Conservation (phyloP, 208 protist genomes). For the Leishmania turanica region DNA sequence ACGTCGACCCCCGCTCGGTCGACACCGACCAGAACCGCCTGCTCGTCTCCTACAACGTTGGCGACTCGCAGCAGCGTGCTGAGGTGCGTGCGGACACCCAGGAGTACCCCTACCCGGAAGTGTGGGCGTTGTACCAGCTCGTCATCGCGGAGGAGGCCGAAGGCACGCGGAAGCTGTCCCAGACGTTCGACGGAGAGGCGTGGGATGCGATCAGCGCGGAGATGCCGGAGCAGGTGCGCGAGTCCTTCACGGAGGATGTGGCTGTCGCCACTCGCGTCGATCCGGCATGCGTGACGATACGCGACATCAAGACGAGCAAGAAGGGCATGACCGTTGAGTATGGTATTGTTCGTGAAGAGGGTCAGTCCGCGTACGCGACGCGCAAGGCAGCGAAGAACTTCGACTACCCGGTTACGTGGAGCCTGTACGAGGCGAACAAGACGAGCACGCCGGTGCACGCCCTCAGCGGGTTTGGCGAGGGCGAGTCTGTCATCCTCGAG, state of each 20-base stretch:
- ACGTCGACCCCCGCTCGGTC: slow-evolving; percentile 41
- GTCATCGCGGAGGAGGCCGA: slow-evolving; percentile 41
- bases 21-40: slow-evolving; percentile 43
- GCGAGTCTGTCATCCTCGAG: slow-evolving; percentile 47
- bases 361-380: slow-evolving; percentile 31
- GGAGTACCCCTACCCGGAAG: slow-evolving; percentile 42
- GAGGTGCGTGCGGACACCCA: slow-evolving; percentile 32
- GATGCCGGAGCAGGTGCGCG: slow-evolving; percentile 22
- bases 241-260: slow-evolving; percentile 35
- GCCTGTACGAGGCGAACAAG: slow-evolving; percentile 42
- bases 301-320: slow-evolving; percentile 31
- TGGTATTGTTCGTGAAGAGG: slow-evolving; percentile 18
- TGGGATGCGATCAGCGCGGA: slow-evolving; percentile 34
- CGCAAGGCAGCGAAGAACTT: slow-evolving; percentile 32
- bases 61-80: slow-evolving; percentile 12
- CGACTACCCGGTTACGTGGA: slow-evolving; percentile 25
- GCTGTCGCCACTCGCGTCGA: slow-evolving; percentile 19
- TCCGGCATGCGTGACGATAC: slow-evolving; percentile 22
- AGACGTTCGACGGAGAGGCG: slow-evolving; percentile 41
- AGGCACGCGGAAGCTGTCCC: slow-evolving; percentile 26
- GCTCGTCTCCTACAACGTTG: slow-evolving; percentile 52
- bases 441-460: slow-evolving; percentile 8
- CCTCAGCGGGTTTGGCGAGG: slow-evolving; percentile 15
- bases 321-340: slow-evolving; percentile 40
- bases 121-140: slow-evolving; percentile 51